Percentiles rank a stretch among this genome's conserved stretches.
phyloP scores from a whole-genome alignment of 208 protist species.

The Acanthamoeba culbertsoni region DNA sequence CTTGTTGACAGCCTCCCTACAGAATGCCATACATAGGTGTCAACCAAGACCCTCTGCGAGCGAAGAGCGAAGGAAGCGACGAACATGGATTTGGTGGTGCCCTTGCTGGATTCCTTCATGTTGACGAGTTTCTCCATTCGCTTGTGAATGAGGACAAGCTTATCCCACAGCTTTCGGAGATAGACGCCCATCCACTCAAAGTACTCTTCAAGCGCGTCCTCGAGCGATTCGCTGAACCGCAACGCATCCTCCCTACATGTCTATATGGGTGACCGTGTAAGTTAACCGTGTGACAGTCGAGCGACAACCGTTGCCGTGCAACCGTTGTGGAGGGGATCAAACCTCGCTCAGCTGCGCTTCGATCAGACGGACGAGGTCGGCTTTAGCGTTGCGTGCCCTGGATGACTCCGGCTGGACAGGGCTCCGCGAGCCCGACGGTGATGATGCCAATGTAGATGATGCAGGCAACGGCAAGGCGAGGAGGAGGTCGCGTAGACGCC shows the following conservation, averaged over 20 bases:
- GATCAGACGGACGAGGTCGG: too few relatives aligned
- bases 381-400: too few relatives aligned
- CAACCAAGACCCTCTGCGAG: neutral
- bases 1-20: neutral
- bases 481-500: neutral
- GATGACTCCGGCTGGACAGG: too few relatives aligned
- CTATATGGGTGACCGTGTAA: too few relatives aligned
- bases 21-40: neutral
- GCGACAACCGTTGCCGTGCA: too few relatives aligned
- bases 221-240: neutral
- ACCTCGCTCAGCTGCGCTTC: too few relatives aligned
- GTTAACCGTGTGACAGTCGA: too few relatives aligned
- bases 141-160: constrained; percentile 23
- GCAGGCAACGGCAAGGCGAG: neutral
- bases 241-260: neutral
- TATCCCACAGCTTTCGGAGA: constrained; percentile 15
- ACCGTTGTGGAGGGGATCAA: too few relatives aligned
- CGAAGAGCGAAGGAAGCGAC: too few relatives aligned
- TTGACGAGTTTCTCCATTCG: constrained; percentile 11
- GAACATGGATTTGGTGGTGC: neutral
- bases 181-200: constrained; percentile 52
- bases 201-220: constrained; percentile 10
- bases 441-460: neutral
- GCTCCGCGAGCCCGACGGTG: too few relatives aligned
- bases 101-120: neutral